Evolutionary conservation across 441 rosid species (phyloP).

Genomic region (Metrosideros polymorpha): DNA sequence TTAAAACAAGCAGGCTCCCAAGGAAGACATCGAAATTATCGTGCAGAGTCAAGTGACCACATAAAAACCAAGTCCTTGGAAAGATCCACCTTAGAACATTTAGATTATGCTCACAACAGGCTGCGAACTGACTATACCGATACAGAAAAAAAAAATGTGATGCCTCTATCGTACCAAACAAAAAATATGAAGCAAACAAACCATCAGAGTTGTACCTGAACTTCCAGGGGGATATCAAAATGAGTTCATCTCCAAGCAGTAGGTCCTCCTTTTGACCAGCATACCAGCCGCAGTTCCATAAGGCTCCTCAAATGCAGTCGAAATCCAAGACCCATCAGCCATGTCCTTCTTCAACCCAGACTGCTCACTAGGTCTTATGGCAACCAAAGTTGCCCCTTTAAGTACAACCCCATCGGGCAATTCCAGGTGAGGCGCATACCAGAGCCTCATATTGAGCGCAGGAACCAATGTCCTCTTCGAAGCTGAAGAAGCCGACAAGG

Average conservation of each 20-base stretch:
- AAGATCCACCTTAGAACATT: no score
- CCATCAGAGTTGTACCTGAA: conserved; percentile 25
- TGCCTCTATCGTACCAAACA: neutral
- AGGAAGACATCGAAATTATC: no score
- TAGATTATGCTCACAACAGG: neutral
- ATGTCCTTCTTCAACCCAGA: conserved; percentile 44
- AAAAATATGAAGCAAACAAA: neutral
- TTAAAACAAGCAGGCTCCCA: no score
- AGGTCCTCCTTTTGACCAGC: conserved; percentile 76
- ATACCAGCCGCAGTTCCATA: conserved; percentile 81
- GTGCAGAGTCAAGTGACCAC: no score
- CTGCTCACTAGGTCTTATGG: conserved; percentile 72
- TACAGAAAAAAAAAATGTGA: neutral
- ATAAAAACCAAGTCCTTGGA: no score
- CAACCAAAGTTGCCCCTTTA: conserved; percentile 91
- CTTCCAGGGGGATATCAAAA: conserved; percentile 30
- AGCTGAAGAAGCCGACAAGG: conserved; percentile 73
- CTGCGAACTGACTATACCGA: neutral
- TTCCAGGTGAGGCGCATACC: conserved; percentile 85
- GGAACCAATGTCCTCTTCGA: conserved; percentile 94
- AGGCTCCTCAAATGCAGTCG: conserved; percentile 72
- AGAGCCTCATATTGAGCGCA: conserved; percentile 78
- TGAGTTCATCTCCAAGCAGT: conserved; percentile 96
- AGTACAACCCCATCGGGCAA: conserved; percentile 67
- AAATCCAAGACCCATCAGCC: conserved; percentile 62